A percentile compares a stretch with the other conserved stretches of the same genome.
phyloP scores from a whole-genome alignment of 108 stramenopile species.

The Nitzschia sp. region DNA sequence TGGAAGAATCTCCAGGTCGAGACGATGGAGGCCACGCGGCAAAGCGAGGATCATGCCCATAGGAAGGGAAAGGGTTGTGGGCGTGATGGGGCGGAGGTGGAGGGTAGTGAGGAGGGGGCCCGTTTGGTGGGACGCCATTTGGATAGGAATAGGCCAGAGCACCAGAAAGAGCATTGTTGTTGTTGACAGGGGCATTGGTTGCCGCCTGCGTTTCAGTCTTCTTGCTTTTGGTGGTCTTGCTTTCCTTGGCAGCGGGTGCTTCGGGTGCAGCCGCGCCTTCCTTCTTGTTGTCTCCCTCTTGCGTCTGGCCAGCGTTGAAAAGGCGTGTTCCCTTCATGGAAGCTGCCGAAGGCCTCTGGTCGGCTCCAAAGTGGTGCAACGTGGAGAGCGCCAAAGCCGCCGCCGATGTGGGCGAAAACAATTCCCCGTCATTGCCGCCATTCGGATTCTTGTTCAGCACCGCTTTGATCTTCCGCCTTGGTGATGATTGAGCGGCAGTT shows the following conservation, averaged over 20 bases:
- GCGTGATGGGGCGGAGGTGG: not conserved
- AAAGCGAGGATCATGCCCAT: not conserved
- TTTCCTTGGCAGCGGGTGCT: not conserved
- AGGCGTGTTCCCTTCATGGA: conserved; percentile 34
- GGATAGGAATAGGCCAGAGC: not conserved
- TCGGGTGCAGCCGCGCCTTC: not conserved
- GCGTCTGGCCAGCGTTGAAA: conserved; percentile 11
- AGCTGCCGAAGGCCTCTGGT: conserved; percentile 5
- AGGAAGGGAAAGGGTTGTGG: not conserved
- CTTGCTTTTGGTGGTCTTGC: not conserved
- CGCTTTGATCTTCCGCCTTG: not conserved
- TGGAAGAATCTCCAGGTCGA: not conserved
- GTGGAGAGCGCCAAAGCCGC: conserved; percentile 43
- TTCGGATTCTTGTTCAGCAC: conserved; percentile 1
- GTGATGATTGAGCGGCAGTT: not conserved
- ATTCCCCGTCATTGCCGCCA: conserved; percentile 4
- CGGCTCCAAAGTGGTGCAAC: conserved; percentile 37
- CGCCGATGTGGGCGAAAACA: conserved; percentile 43
- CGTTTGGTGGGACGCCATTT: too few species aligned
- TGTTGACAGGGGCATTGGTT: conserved; percentile 3
- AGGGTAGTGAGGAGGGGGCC: too few species aligned
- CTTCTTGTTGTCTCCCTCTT: not conserved
- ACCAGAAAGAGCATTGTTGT: not conserved
- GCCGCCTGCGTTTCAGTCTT: not conserved
- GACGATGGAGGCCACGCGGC: not conserved